Conservation (phyloP, 148 eudicot species). For the Heliamphora exappendiculata region DNA sequence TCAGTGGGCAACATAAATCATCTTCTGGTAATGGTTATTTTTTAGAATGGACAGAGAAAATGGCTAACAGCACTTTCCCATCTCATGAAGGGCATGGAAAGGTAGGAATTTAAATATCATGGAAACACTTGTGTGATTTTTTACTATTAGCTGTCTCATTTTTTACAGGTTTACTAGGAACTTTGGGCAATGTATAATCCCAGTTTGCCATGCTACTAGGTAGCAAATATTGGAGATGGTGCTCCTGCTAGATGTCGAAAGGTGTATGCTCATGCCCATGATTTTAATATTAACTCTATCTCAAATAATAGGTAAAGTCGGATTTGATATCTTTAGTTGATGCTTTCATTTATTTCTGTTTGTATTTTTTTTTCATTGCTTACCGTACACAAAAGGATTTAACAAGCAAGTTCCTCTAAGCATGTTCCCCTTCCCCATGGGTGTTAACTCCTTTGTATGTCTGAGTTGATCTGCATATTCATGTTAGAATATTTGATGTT, state of each 20-base stretch:
- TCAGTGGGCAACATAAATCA: slow-evolving; percentile 24
- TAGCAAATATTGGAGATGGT: slow-evolving; percentile 27
- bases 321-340: slow-evolving; percentile 3
- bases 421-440: not conserved
- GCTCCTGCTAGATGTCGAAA: slow-evolving; percentile 39
- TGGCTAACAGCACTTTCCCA: slow-evolving; percentile 8
- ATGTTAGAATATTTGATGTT: not conserved
- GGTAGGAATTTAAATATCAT: slow-evolving; percentile 19
- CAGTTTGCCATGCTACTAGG: slow-evolving; percentile 23
- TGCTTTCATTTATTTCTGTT: not conserved
- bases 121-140: not conserved
- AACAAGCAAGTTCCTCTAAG: not conserved
- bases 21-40: slow-evolving; percentile 21
- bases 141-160: slow-evolving; percentile 1
- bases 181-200: not conserved
- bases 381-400: not conserved
- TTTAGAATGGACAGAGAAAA: slow-evolving; percentile 34
- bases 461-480: not conserved
- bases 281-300: slow-evolving; percentile 44
- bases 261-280: slow-evolving; percentile 55
- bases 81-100: slow-evolving; percentile 17
- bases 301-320: slow-evolving; percentile 42
- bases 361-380: not conserved
- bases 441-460: not conserved
- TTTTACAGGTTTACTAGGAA: slow-evolving; percentile 4